Base-by-base conservation (phyloP, 108 stramenopile species). In the Chaetoceros tenuissimus region DNA sequence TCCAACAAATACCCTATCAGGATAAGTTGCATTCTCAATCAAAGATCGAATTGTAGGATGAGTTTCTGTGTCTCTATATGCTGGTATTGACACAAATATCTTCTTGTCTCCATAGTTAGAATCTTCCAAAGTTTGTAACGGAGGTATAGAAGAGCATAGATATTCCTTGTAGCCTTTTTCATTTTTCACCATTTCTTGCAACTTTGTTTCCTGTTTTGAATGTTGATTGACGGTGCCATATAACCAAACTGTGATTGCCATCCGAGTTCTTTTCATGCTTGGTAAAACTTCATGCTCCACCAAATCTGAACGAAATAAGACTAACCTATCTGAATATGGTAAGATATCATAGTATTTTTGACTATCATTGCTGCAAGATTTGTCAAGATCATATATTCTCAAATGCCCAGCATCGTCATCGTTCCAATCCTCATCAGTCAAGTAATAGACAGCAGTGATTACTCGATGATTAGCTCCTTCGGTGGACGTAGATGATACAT, bases 71-170 rank as follows among this genome's bases (percentile, higher is more conserved):
- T 95, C 94, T 16, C 94, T 78, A 51, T 84, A 95, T 46, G 82
- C 71, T 21, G 85, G 86, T 43, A 95, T 78, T 43, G 82, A 75
- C 8, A 95, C 89, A 70, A 95, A 92, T 27, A 95, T 91, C 16
- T 63, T 68, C 28, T 59, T 40, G n/a, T 68, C 23, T 23, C 22
- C 28, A 47, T 20, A 10, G 19, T 57, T 26, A 24, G 58, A 52
- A 25, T 60, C 24, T 44, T 27, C 44, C 22, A 19, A 23, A 5
- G 43, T 29, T 5, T 25, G 22, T 1, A 56, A 60, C 25, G 64
- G 48, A 10, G 61, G 67, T 23, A 64, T 62, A 21, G 70, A 58
- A 16, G 52, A 46, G 29, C 51, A 54, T 25, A 67, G 53, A 28
- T 45, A 3, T 24, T 17, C 0, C 20, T 1, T 25, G 31, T 21